phyloP scores from a whole-genome alignment of 495 filamentous ascomycete genomes.

The Penicillium paxilli region DNA sequence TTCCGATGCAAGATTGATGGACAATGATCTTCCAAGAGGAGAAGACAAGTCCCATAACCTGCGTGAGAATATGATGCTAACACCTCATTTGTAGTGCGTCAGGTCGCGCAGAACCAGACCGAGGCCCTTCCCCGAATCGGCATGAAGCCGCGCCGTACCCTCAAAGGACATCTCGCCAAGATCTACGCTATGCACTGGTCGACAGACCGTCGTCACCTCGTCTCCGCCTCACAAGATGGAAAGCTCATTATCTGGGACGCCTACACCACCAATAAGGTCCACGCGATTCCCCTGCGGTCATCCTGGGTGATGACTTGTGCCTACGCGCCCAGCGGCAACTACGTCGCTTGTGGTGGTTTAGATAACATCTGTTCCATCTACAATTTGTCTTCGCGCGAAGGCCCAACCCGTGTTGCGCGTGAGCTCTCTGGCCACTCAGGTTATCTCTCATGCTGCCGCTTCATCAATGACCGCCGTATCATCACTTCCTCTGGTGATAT shows the following conservation, averaged over 20 bases:
- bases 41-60: not conserved
- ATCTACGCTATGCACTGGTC: conserved; percentile 99
- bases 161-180: conserved; percentile 97
- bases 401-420: conserved; percentile 91
- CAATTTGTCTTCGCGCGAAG: conserved; percentile 94
- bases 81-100: conserved; percentile 65
- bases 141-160: conserved; percentile 92
- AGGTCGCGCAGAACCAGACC: conserved; percentile 84
- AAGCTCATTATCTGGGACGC: conserved; percentile 99
- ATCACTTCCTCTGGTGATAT: conserved; percentile 98
- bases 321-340: conserved; percentile 97
- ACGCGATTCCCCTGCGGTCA: conserved; percentile 96
- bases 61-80: conserved; percentile 15
- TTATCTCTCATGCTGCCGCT: conserved; percentile 97
- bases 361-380: conserved; percentile 99
- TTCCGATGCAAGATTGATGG: not conserved
- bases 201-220: conserved; percentile 94
- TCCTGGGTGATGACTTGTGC: conserved; percentile 99
- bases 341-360: conserved; percentile 94
- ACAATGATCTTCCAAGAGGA: not conserved
- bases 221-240: conserved; percentile 97
- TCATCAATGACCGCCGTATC: conserved; percentile 98
- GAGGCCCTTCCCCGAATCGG: conserved; percentile 87
- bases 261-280: conserved; percentile 99
- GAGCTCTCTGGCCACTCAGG: conserved; percentile 97